phyloP scores from a whole-genome alignment of 2,329 filamentous ascomycete species.

The Colletotrichum salicis region DNA sequence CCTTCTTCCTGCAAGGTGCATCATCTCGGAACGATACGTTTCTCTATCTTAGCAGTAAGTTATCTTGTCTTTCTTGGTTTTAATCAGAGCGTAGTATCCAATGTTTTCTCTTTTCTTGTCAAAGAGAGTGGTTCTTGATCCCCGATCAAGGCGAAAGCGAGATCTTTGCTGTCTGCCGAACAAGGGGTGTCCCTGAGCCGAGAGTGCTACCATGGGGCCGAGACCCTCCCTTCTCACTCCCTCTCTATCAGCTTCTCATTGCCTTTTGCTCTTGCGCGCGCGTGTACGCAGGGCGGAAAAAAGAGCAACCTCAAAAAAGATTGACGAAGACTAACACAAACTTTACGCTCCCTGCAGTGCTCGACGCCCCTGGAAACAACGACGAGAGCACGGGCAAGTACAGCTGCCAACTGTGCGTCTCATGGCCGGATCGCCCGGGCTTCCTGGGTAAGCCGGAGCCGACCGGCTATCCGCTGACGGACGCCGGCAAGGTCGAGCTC shows the following conservation, averaged over 20 bases:
- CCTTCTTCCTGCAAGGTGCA: conserved; percentile 65
- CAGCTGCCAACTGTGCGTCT: conserved; percentile 60
- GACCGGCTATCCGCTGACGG: conserved; percentile 53
- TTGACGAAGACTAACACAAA: conserved; percentile 4
- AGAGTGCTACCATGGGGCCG: background rate
- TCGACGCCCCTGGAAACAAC: conserved; percentile 59
- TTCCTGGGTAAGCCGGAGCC: conserved; percentile 44
- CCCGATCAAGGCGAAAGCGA: background rate
- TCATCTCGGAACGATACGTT: conserved; percentile 62
- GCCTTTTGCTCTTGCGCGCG: background rate
- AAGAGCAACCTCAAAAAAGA: too few relatives aligned
- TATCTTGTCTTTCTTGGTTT: background rate
- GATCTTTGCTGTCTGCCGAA: background rate
- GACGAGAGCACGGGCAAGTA: conserved; percentile 46
- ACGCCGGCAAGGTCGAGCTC: conserved; percentile 51
- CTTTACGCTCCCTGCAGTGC: conserved; percentile 46
- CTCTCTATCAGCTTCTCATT: background rate
- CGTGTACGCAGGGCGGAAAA: background rate
- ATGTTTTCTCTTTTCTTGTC: background rate
- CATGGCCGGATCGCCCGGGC: conserved; percentile 57
- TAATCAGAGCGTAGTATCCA: background rate
- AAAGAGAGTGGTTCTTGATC: background rate
- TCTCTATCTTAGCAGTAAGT: conserved; percentile 62
- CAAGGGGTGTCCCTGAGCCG: background rate
- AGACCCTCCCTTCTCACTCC: background rate